Evolutionary conservation across 1,139 yeast species (phyloP).

Genomic region (Yueomyces sp.): DNA sequence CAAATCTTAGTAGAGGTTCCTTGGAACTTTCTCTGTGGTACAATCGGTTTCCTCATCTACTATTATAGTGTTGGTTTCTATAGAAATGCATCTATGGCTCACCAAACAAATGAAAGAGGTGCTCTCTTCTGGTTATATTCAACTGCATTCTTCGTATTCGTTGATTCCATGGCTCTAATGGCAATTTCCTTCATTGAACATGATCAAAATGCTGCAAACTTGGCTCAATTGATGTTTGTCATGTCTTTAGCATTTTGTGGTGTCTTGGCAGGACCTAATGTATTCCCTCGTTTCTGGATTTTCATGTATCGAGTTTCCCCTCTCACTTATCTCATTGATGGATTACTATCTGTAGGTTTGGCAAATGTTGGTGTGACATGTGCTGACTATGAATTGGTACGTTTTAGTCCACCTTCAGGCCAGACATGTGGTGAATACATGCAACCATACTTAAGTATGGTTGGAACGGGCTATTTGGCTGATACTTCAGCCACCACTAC

Average conservation of each 20-base stretch:
- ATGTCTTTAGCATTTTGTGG: constrained; percentile 71
- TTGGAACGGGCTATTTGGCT: constrained; percentile 44
- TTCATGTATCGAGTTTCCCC: constrained; percentile 57
- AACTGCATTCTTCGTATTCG: constrained; percentile 43
- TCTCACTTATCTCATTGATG: constrained; percentile 44
- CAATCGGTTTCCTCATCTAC: constrained; percentile 59
- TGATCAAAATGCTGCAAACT: constrained; percentile 66
- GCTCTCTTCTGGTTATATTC: constrained; percentile 53
- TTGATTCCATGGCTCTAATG: constrained; percentile 54
- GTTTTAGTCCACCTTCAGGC: constrained; percentile 35
- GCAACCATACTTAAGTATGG: constrained; percentile 29
- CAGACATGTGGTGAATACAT: constrained; percentile 44
- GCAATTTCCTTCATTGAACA: constrained; percentile 40
- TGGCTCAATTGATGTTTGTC: constrained; percentile 51
- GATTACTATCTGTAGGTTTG: constrained; percentile 39
- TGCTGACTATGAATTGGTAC: constrained; percentile 33
- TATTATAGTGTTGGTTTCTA: constrained; percentile 73
- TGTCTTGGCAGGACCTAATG: constrained; percentile 53
- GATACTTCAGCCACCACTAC: constrained; percentile 31
- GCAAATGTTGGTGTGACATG: constrained; percentile 41
- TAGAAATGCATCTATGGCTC: constrained; percentile 43
- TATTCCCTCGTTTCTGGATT: constrained; percentile 49
- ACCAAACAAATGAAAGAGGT: constrained; percentile 44
- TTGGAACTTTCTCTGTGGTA: constrained; percentile 55
- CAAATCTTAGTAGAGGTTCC: constrained; percentile 68